These are phyloP conservation scores for Macrolepiota dolichaula DNA, from an alignment of 768 basidiomycete species.

Conservation along the genomic window DNA sequence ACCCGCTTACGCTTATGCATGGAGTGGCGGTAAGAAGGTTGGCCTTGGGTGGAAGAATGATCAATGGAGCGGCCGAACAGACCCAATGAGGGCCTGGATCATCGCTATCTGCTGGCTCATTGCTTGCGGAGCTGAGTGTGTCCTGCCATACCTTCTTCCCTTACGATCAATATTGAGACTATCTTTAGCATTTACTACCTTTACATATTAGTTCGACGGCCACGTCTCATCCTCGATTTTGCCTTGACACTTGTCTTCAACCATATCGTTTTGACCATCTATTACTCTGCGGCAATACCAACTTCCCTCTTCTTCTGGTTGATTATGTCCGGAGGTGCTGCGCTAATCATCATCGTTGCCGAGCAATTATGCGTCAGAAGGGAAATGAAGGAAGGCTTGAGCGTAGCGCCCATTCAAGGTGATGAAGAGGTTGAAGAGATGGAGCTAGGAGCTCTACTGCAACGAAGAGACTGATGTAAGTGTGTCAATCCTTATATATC, in stretches of 20 bases:
- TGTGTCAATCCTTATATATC: neutral
- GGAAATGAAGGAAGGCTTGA: constrained; percentile 86
- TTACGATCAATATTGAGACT: neutral
- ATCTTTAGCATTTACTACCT: constrained; percentile 65
- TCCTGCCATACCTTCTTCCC: constrained; percentile 20
- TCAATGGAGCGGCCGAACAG: constrained; percentile 66
- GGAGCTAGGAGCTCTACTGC: constrained; percentile 47
- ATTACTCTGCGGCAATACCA: constrained; percentile 80
- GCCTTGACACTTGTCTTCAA: constrained; percentile 86
- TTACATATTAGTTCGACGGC: constrained; percentile 84
- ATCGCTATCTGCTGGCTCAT: constrained; percentile 85
- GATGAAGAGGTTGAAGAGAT: constrained; percentile 60
- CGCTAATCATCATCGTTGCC: constrained; percentile 73
- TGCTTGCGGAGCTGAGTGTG: constrained; percentile 84
- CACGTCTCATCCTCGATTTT: constrained; percentile 94
- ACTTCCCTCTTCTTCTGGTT: constrained; percentile 94
- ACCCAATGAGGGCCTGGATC: constrained; percentile 86
- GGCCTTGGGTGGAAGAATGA: constrained; percentile 53
- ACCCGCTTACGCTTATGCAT: constrained; percentile 62
- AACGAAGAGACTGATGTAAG: constrained; percentile 14
- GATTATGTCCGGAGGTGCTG: constrained; percentile 65
- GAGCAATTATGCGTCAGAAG: constrained; percentile 91
- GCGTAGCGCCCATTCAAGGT: constrained; percentile 41
- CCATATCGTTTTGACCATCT: constrained; percentile 91
- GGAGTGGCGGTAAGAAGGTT: constrained; percentile 78